Conservation (phyloP, 805 yeast genomes). For the Cephaloascus albidus region DNA sequence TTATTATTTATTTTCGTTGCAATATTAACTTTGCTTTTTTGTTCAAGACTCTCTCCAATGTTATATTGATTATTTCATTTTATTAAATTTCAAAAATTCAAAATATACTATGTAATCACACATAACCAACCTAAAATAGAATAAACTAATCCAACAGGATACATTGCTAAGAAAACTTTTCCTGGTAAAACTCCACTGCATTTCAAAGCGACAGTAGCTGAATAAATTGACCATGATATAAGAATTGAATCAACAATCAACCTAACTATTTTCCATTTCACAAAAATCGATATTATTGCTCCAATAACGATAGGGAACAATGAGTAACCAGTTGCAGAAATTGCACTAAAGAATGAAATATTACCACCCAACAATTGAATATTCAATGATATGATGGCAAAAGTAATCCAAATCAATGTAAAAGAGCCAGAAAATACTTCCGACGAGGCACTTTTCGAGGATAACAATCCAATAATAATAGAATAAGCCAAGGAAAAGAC, state of each 20-base stretch:
- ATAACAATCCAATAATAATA: constrained; percentile 39
- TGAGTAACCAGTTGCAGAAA: constrained; percentile 64
- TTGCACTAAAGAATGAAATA: constrained; percentile 57
- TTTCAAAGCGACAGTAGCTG: constrained; percentile 52
- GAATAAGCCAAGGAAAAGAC: constrained; percentile 50
- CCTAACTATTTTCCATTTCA: constrained; percentile 40
- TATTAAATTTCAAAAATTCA: too few species aligned
- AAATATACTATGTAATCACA: constrained; percentile 48
- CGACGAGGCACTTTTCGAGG: constrained; percentile 33
- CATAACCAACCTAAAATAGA: constrained; percentile 58
- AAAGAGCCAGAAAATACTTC: constrained; percentile 58
- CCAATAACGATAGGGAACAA: constrained; percentile 56
- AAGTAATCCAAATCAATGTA: constrained; percentile 55
- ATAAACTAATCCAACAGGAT: constrained; percentile 58
- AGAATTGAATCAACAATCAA: constrained; percentile 34
- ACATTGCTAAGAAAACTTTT: constrained; percentile 50
- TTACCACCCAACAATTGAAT: constrained; percentile 55
- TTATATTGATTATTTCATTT: not conserved
- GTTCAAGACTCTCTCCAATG: too few species aligned
- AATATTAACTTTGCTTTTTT: too few species aligned
- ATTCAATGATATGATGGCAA: constrained; percentile 50
- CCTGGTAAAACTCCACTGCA: constrained; percentile 60
- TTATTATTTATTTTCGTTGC: too few species aligned
- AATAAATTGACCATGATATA: constrained; percentile 55
- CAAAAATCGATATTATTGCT: constrained; percentile 35